These are phyloP conservation scores for Fonsecaea nubica DNA, from an alignment of 2,329 filamentous ascomycete species.

Conservation along the genomic window DNA sequence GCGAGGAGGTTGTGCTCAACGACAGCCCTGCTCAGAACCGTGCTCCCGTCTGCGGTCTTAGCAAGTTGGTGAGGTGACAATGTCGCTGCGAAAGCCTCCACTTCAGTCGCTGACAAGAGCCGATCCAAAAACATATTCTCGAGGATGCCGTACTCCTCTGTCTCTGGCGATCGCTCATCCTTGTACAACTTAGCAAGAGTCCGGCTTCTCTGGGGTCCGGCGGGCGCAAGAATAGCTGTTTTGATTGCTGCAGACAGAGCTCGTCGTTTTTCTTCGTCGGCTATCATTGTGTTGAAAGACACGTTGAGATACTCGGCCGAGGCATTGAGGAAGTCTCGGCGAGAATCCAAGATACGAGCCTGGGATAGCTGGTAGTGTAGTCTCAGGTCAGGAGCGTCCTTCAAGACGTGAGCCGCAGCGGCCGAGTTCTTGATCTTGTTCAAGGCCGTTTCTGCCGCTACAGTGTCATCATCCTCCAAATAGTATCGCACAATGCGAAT, in stretches of 20 bases:
- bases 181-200: slow-evolving; percentile 87
- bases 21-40: slow-evolving; percentile 89
- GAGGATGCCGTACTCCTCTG: slow-evolving; percentile 83
- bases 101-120: slow-evolving; percentile 79
- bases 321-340: slow-evolving; percentile 86
- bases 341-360: slow-evolving; percentile 89
- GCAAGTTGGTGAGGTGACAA: slow-evolving; percentile 89
- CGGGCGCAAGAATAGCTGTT: slow-evolving; percentile 89
- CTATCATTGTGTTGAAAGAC: slow-evolving; percentile 76
- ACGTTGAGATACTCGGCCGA: slow-evolving; percentile 87
- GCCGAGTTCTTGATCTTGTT: slow-evolving; percentile 96
- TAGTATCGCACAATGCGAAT: slow-evolving; percentile 93
- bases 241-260: slow-evolving; percentile 87
- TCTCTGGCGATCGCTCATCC: slow-evolving; percentile 78
- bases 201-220: slow-evolving; percentile 81
- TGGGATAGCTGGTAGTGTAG: slow-evolving; percentile 90
- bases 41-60: slow-evolving; percentile 85
- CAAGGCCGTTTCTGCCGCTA: slow-evolving; percentile 81
- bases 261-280: slow-evolving; percentile 83
- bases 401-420: slow-evolving; percentile 64
- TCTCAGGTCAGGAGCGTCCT: slow-evolving; percentile 71
- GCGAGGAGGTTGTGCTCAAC: slow-evolving; percentile 95
- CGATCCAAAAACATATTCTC: slow-evolving; percentile 98
- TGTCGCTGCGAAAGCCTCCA: slow-evolving; percentile 80
- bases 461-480: slow-evolving; percentile 90